phyloP scores from a whole-genome alignment of 495 filamentous ascomycete genomes.

The Tuber magnatum region DNA sequence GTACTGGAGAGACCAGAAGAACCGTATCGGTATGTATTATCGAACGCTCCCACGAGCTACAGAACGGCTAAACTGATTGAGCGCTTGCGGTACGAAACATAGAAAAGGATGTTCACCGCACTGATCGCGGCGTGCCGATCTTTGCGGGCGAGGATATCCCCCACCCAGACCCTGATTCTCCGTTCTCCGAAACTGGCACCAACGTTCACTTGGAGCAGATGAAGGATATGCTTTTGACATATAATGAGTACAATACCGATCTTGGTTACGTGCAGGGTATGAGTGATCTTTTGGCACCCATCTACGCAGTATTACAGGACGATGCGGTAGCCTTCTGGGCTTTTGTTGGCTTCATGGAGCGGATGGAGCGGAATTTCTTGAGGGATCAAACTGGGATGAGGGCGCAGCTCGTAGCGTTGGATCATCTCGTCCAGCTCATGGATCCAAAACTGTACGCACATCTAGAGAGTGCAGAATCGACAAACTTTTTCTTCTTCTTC shows the following conservation, averaged over 20 bases:
- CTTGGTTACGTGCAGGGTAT: slow-evolving; percentile 97
- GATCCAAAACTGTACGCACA: slow-evolving; percentile 90
- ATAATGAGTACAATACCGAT: slow-evolving; percentile 91
- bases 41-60: slow-evolving; percentile 1
- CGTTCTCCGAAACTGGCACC: slow-evolving; percentile 81
- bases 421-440: slow-evolving; percentile 92
- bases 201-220: slow-evolving; percentile 97
- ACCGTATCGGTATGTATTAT: slow-evolving; percentile 69
- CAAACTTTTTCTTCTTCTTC: slow-evolving; percentile 99
- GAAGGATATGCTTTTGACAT: slow-evolving; percentile 98
- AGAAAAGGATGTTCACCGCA: slow-evolving; percentile 98
- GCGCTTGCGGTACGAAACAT: slow-evolving; percentile 46
- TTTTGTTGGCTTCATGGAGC: slow-evolving; percentile 91
- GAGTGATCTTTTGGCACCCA: slow-evolving; percentile 90
- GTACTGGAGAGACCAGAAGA: slow-evolving; percentile 92
- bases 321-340: slow-evolving; percentile 96
- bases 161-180: slow-evolving; percentile 95
- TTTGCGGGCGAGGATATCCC: slow-evolving; percentile 95
- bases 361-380: slow-evolving; percentile 97
- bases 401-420: slow-evolving; percentile 76
- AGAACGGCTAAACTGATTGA: slow-evolving; percentile 40
- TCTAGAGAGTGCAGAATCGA: slow-evolving; percentile 79
- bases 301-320: slow-evolving; percentile 95
- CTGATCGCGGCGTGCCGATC: slow-evolving; percentile 82
- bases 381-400: slow-evolving; percentile 95